Evolutionary conservation across 1,139 yeast genomes (phyloP), one percentile per base, ranked within the genome.

Genomic region (Yamadazyma triangularis): DNA sequence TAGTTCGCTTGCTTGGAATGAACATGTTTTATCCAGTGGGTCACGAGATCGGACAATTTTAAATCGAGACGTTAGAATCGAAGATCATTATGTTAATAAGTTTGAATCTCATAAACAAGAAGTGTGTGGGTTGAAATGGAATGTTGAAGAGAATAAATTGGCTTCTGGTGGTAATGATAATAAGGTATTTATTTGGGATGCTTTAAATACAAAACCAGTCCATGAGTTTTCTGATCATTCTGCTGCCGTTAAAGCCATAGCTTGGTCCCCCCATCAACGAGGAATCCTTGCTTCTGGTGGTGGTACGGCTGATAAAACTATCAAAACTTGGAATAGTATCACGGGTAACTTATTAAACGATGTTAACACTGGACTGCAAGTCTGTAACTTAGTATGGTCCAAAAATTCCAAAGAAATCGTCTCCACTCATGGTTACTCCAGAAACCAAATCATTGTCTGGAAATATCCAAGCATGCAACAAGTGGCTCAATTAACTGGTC

Each of bases 231-330:
- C 71, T 5, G 95, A 87, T 41, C 98, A 91, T 51, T 77, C 76
- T 13, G 97, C 98, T 0, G 99, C 98, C 0, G 95, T 91, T 4
- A 91, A 89, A 57, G 98, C 97, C 1, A 73, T 91, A 32, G 86
- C 95, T 2, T 91, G 99, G 99, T 85, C 95, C 1, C 97, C 98
- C 0, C 97, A 91, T 52, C 95, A 87, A 51, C 67, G 97, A 35
- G 97, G 97, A 0, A 72, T 89, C 4, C 59, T 91, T 32, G 97
- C 97, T 0, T 78, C 93, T 2, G 99, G 98, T 5, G 99, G 98
- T 15, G 99, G 99, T 15, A 88, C 97, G 0, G 93, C 95, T 2
- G 99, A 91, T 56, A 77, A 91, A 35, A 74, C 83, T 19, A 81
- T 93, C 45, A 84, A 91, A 54, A 79, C 89, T 15, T 91, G 98